These are phyloP conservation scores for Lodderomyces beijingensis DNA, from an alignment of 1,139 yeast genomes.

Conservation along the genomic window DNA sequence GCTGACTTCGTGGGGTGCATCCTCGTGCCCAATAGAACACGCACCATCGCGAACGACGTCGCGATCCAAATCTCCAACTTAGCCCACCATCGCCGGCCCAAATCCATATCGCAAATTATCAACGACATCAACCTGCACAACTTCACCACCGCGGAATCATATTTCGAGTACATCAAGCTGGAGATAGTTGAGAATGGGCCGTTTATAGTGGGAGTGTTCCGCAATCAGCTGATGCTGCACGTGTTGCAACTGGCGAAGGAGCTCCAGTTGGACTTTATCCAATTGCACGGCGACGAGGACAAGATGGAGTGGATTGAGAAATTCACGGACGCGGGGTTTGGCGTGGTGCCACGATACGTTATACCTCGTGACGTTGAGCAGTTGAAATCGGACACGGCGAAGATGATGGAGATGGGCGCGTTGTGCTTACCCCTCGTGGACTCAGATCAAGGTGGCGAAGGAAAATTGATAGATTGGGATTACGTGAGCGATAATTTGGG, in stretches of 20 bases:
- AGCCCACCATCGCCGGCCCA: conserved; percentile 16
- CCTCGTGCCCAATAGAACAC: conserved; percentile 72
- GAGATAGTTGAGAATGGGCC: conserved; percentile 54
- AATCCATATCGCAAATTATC: conserved; percentile 1
- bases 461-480: conserved; percentile 70
- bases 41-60: conserved; percentile 56
- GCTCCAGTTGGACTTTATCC: conserved; percentile 69
- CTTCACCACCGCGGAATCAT: conserved; percentile 18
- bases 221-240: conserved; percentile 70
- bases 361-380: conserved; percentile 45
- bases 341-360: conserved; percentile 72
- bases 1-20: conserved; percentile 83
- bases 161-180: conserved; percentile 29
- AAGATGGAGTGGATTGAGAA: conserved; percentile 44
- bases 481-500: conserved; percentile 23
- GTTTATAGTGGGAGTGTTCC: conserved; percentile 81
- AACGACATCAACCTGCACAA: neutral
- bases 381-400: conserved; percentile 19
- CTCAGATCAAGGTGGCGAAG: conserved; percentile 91
- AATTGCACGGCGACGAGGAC: conserved; percentile 84
- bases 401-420: conserved; percentile 17
- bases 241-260: conserved; percentile 46
- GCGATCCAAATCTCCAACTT: conserved; percentile 53
- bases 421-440: conserved; percentile 65
- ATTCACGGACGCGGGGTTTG: conserved; percentile 26